Conservation (phyloP, 2,329 filamentous ascomycete genomes). For the Aspergillus pseudonomiae region DNA sequence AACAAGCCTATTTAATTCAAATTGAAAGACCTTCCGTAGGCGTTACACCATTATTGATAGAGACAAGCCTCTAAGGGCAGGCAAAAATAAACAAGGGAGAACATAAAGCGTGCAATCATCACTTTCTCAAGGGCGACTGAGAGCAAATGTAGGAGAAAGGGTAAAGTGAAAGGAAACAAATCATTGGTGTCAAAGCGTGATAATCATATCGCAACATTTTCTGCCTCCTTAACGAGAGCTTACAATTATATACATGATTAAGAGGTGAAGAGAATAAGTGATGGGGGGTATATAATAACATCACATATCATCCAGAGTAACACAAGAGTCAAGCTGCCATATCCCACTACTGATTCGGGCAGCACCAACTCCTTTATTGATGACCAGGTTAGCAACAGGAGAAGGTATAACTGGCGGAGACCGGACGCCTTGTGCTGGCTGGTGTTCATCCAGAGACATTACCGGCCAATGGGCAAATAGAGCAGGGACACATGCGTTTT, state of each 20-base stretch:
- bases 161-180: not conserved
- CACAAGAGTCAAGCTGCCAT: not conserved
- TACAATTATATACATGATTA: conserved; percentile 28
- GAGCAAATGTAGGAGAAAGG: conserved; percentile 8
- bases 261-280: conserved; percentile 17
- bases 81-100: not conserved
- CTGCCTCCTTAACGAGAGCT: conserved; percentile 10
- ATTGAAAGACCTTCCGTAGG: not conserved
- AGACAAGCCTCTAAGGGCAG: not conserved
- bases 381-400: not conserved
- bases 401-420: not conserved
- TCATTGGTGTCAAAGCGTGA: not conserved
- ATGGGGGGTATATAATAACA: conserved; percentile 27
- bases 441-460: not conserved
- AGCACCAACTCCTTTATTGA: not conserved
- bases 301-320: conserved; percentile 17
- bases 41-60: not conserved
- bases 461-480: not conserved
- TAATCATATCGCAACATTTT: not conserved
- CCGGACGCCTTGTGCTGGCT: not conserved
- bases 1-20: not conserved
- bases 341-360: not conserved
- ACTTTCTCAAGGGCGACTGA: not conserved
- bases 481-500: not conserved
- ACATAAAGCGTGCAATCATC: not conserved